These are phyloP conservation scores for Pseudophaeomoniella oleicola DNA, from an alignment of 2,329 filamentous ascomycete genomes.

Conservation along the genomic window DNA sequence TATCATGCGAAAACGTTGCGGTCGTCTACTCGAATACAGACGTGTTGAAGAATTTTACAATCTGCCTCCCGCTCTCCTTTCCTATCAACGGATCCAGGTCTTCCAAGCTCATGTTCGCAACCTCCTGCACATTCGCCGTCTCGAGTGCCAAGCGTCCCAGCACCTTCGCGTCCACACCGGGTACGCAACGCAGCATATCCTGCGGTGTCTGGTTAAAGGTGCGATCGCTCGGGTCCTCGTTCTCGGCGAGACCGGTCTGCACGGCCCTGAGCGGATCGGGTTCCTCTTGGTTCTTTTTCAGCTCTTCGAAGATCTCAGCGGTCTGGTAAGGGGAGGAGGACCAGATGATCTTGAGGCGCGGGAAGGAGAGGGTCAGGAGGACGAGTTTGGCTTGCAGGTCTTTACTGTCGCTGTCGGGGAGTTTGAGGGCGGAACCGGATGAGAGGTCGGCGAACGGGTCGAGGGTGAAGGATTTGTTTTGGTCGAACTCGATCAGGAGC, in stretches of 20 bases:
- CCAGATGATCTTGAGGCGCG: conserved; percentile 83
- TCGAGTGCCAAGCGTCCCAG: conserved; percentile 57
- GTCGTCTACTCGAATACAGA: conserved; percentile 41
- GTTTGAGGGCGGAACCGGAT: conserved; percentile 48
- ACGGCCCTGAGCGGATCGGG: conserved; percentile 83
- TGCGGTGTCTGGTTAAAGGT: conserved; percentile 73
- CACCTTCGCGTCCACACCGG: conserved; percentile 70
- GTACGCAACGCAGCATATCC: conserved; percentile 77
- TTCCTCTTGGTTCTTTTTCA: conserved; percentile 81
- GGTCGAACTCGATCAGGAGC: conserved; percentile 93
- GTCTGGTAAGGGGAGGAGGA: conserved; percentile 87
- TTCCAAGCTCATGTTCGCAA: conserved; percentile 70
- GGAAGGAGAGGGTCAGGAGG: conserved; percentile 82
- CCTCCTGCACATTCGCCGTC: conserved; percentile 60
- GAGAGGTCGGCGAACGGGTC: conserved; percentile 53
- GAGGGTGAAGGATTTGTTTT: conserved; percentile 92
- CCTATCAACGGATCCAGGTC: conserved; percentile 66
- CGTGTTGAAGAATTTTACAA: conserved; percentile 66
- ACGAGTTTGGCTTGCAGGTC: conserved; percentile 89
- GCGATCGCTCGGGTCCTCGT: conserved; percentile 46
- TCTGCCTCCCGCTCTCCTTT: conserved; percentile 58
- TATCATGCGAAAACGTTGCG: neutral
- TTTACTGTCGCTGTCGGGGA: conserved; percentile 44
- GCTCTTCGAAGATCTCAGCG: conserved; percentile 85
- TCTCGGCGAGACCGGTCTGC: conserved; percentile 53